phyloP scores from a whole-genome alignment of 176 grass and related monocot species.

The Aegilops speltoides region DNA sequence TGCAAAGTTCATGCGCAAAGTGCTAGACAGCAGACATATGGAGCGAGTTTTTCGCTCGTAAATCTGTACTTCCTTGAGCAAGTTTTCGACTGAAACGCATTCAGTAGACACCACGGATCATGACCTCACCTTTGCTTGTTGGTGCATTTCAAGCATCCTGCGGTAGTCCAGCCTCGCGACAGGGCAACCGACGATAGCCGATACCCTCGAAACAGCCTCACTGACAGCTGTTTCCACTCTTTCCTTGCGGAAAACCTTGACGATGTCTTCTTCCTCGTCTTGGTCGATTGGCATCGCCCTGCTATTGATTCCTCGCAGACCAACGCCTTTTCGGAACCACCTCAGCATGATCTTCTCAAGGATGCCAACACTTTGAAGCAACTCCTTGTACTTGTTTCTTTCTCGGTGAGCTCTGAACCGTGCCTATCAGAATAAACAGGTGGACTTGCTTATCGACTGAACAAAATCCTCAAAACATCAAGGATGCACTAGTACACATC shows the following conservation, averaged over 20 bases:
- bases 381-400: constrained; percentile 55
- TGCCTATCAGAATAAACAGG: constrained; percentile 55
- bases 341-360: constrained; percentile 77
- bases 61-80: background rate
- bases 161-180: constrained; percentile 70
- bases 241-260: constrained; percentile 65
- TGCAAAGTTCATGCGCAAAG: background rate
- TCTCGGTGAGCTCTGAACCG: constrained; percentile 79
- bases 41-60: background rate
- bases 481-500: background rate
- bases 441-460: background rate
- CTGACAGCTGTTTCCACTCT: constrained; percentile 71
- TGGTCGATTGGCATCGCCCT: constrained; percentile 49
- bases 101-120: background rate
- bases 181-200: constrained; percentile 39
- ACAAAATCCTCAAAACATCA: background rate
- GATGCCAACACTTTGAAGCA: constrained; percentile 59
- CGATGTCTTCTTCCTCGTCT: constrained; percentile 60
- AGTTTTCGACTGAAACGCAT: background rate
- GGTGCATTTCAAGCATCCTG: constrained; percentile 69
- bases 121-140: constrained; percentile 51
- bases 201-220: constrained; percentile 74
- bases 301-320: constrained; percentile 58
- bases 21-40: background rate
- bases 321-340: constrained; percentile 69